These are phyloP conservation scores for Colletotrichum orbiculare DNA, from an alignment of 2,329 filamentous ascomycete species.

Conservation along the genomic window DNA sequence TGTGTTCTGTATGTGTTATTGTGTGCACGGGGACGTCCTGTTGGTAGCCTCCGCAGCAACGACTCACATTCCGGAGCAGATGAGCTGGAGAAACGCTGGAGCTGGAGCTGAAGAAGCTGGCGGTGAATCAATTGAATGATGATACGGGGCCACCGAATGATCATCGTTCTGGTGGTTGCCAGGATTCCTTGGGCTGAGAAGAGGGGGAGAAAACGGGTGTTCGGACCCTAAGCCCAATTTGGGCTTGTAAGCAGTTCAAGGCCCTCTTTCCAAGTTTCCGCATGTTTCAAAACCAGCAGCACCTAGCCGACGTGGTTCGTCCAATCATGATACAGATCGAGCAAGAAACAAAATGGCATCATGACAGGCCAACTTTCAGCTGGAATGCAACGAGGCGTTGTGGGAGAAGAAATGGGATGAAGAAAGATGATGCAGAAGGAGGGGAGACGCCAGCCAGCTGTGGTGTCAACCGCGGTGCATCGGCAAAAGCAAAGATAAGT, in stretches of 20 bases:
- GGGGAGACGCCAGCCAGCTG: conserved; percentile 7
- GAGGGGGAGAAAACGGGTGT: conserved; percentile 15
- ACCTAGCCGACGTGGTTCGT: conserved; percentile 5
- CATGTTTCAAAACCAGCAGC: conserved; percentile 30
- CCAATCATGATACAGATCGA: conserved; percentile 13
- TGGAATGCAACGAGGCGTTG: conserved; percentile 12
- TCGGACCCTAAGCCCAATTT: conserved; percentile 20
- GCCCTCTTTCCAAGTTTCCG: conserved; percentile 32
- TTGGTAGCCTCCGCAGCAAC: too few relatives aligned
- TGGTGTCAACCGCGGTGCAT: conserved; percentile 19
- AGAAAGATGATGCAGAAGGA: conserved; percentile 1
- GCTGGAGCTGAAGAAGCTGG: background rate
- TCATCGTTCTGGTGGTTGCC: conserved; percentile 27
- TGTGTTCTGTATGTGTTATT: too few relatives aligned
- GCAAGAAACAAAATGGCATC: conserved; percentile 18
- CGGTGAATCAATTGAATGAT: background rate
- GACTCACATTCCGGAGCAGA: too few relatives aligned
- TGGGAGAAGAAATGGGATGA: conserved; percentile 21
- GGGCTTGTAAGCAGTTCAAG: background rate
- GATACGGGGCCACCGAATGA: conserved; percentile 23
- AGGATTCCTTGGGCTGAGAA: conserved; percentile 23
- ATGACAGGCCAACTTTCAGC: conserved; percentile 9
- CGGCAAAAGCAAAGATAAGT: background rate
- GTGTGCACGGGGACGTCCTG: too few relatives aligned
- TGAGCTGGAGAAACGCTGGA: too few relatives aligned